A percentile compares a stretch with the other conserved stretches of the same genome.
Evolutionary conservation across 768 basidiomycete species (phyloP).

Genomic region (Wakefieldia striispora): DNA sequence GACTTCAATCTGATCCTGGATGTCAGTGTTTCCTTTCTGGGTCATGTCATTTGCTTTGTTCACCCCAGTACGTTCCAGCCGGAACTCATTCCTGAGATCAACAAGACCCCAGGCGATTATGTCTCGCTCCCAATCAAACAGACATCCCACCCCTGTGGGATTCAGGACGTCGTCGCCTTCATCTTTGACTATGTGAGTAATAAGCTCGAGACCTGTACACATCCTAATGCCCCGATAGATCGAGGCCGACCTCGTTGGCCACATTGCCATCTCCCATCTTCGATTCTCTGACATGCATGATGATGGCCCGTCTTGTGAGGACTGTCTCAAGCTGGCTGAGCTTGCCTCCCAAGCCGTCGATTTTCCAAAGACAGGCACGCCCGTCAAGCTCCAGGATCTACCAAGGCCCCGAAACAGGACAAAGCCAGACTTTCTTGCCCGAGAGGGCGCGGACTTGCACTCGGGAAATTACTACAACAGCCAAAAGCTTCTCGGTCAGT

Average conservation of each 20-base stretch:
- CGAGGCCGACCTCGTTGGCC: constrained; percentile 39
- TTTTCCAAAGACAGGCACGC: constrained; percentile 44
- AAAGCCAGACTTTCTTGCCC: constrained; percentile 46
- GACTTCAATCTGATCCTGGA: constrained; percentile 48
- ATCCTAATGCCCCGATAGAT: constrained; percentile 22
- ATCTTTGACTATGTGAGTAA: constrained; percentile 45
- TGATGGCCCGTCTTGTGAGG: constrained; percentile 29
- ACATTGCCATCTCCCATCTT: constrained; percentile 43
- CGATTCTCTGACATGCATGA: constrained; percentile 42
- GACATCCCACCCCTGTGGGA: constrained; percentile 32
- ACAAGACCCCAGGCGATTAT: constrained; percentile 39
- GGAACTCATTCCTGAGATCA: constrained; percentile 27
- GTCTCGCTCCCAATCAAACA: constrained; percentile 33
- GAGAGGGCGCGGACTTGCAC: constrained; percentile 33
- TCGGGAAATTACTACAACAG: constrained; percentile 38
- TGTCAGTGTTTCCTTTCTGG: constrained; percentile 24
- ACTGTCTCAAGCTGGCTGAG: constrained; percentile 43
- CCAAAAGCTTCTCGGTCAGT: constrained; percentile 39
- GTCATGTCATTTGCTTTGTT: constrained; percentile 5
- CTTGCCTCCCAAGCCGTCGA: constrained; percentile 48
- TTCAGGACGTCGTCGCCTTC: constrained; percentile 46
- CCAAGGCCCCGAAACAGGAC: constrained; percentile 27
- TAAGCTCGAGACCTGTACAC: not conserved
- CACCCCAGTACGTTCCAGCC: constrained; percentile 21
- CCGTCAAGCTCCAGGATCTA: constrained; percentile 36